phyloP scores from a whole-genome alignment of 345 rosid species.

The Iberis pinnata region DNA sequence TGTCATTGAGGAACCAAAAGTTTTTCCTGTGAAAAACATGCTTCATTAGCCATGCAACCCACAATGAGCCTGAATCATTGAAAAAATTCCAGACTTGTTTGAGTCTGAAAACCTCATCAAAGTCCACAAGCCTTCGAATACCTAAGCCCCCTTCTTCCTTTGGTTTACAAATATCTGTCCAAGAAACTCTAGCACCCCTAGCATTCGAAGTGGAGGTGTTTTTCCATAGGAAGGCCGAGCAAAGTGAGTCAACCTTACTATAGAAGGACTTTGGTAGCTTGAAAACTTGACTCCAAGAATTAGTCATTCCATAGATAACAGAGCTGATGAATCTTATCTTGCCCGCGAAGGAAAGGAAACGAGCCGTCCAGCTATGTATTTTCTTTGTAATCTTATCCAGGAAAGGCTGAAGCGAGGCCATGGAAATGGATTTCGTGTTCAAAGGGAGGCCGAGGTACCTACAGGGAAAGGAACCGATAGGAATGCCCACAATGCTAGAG shows the following conservation, averaged over 20 bases:
- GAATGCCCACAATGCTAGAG: too few species aligned
- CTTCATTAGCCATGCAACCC: not conserved
- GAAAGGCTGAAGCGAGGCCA: not conserved
- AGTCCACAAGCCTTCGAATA: not conserved
- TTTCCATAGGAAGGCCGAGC: not conserved
- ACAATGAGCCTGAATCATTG: not conserved
- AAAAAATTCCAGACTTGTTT: not conserved
- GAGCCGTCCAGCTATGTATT: not conserved
- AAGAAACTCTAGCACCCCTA: not conserved
- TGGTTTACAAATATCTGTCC: not conserved
- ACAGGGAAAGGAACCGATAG: too few species aligned
- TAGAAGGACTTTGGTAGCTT: not conserved
- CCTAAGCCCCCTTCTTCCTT: not conserved
- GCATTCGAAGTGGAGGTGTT: not conserved
- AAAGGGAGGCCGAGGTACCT: too few species aligned
- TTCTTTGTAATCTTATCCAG: not conserved
- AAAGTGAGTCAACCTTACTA: not conserved
- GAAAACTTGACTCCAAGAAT: not conserved
- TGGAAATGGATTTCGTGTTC: too few species aligned
- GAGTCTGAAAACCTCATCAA: not conserved
- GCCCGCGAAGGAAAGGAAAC: not conserved
- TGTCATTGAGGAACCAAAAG: not conserved
- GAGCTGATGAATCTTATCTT: not conserved
- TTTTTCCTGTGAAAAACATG: not conserved
- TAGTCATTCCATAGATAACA: not conserved